Evolutionary conservation across 495 filamentous ascomycete genomes (phyloP).

Genomic region (Clavariopsis aquatica): DNA sequence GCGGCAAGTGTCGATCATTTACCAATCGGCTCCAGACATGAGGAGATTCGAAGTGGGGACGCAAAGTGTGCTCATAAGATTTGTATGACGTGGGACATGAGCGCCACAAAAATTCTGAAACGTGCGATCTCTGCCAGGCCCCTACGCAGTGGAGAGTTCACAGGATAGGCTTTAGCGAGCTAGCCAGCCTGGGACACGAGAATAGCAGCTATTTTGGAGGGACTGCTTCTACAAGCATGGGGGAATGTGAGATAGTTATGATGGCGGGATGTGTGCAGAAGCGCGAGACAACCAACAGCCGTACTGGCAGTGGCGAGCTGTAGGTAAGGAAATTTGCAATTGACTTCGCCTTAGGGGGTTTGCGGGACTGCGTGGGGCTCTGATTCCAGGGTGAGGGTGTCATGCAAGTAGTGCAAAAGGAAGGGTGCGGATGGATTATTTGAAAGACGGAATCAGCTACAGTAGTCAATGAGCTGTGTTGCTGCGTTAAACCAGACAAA

Average conservation of each 20-base stretch:
- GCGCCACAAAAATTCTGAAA: slow-evolving; percentile 16
- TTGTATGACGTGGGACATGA: slow-evolving; percentile 22
- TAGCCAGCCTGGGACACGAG: slow-evolving; percentile 15
- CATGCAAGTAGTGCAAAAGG: no score
- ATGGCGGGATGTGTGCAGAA: not conserved
- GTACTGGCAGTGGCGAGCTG: not conserved
- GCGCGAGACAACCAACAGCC: not conserved
- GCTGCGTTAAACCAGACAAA: not conserved
- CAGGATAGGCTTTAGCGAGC: not conserved
- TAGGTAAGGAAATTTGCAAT: not conserved
- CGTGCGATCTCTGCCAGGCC: slow-evolving; percentile 2
- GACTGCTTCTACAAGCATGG: slow-evolving; percentile 1
- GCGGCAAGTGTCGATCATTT: not conserved
- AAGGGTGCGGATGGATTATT: not conserved
- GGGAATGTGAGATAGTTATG: not conserved
- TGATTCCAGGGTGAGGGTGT: no score
- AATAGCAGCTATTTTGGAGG: not conserved
- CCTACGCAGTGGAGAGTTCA: not conserved
- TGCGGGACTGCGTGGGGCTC: not conserved
- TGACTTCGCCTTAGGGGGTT: not conserved
- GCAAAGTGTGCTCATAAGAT: slow-evolving; percentile 3
- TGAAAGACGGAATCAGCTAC: no score
- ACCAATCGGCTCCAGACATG: slow-evolving; percentile 3
- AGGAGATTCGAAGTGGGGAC: not conserved
- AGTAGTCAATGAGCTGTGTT: not conserved